Base-by-base conservation (phyloP, 1,139 yeast species). In the Candida glucosophila region DNA sequence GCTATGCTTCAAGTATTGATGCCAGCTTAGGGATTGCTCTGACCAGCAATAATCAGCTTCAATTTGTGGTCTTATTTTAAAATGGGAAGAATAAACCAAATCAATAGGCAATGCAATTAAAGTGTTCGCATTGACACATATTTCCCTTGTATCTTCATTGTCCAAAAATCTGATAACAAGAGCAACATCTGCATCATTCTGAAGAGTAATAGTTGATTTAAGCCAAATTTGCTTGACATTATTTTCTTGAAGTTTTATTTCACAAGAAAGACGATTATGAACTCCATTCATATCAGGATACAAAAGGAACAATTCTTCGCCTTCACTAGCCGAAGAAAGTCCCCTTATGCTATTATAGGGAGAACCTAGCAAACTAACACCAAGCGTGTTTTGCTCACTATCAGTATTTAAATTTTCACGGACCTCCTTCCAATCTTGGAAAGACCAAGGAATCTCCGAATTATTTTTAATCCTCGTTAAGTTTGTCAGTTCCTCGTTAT, bases 391-490 rank as follows among this genome's bases (percentile, higher is more conserved):
- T 13, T 61, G 63, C 14, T 67, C 72, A 25, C 68, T 71, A 35
- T 79, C 79, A 2, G 82, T 73, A 35, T 74, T 77, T 30, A 86
- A 58, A 32, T 77, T 75, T 43, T 90, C 95, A 49, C 98, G 76
- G 12, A 86, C 73, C 17, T 67, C 68, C 35, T 82, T 67, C 96
- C 97, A 90, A 44, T 90, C 95, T 43, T 88, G 94, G 58, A 92
- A 92, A 22, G 90, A 77, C 97, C 97, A 92, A 1, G 88, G 80
- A 7, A 73, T 52, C 5, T 55, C 55, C 5, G 67, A 69, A 3
- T 71, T 68, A 22, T 76, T 66, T 24, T 58, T 57, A 14, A 86
- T 49, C 0, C 45, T 31, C 0, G 65, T 58, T 39, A 27, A 41
- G 6, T 23, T 42, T 17, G 22, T 38, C 31, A 33, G 30, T 3